Conservation (phyloP, 2,329 filamentous ascomycete genomes). For the Colletotrichum graminicola region DNA sequence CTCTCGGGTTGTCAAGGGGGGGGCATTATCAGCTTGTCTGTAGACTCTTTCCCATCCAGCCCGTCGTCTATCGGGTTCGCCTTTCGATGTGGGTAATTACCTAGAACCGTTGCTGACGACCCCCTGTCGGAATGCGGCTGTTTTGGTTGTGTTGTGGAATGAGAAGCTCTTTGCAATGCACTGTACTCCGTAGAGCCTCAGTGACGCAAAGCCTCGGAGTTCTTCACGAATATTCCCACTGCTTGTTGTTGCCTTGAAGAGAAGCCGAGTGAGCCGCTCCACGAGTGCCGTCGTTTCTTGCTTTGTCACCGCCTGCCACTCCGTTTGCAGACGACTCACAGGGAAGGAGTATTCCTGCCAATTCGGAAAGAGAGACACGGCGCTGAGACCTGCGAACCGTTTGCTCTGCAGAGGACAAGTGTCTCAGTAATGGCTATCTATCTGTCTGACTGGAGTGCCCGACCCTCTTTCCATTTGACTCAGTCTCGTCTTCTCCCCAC, state of each 20-base stretch:
- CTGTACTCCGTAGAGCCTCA: neutral
- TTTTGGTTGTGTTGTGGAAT: slow-evolving; percentile 8
- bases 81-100: neutral
- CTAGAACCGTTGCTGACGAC: slow-evolving; percentile 20
- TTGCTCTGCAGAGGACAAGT: slow-evolving; percentile 2
- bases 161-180: neutral
- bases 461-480: neutral
- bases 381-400: slow-evolving; percentile 1
- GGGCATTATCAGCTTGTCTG: too few species aligned
- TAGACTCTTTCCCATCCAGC: slow-evolving; percentile 19
- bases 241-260: too few species aligned
- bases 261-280: slow-evolving; percentile 2
- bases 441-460: neutral
- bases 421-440: neutral
- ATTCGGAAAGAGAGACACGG: slow-evolving; percentile 8
- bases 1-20: too few species aligned
- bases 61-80: neutral
- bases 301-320: slow-evolving; percentile 19
- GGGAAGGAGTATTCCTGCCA: slow-evolving; percentile 21
- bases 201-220: neutral
- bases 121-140: neutral
- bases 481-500: neutral
- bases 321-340: slow-evolving; percentile 26
- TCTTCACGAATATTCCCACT: too few species aligned
- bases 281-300: slow-evolving; percentile 2